Evolutionary conservation across 2,329 filamentous ascomycete genomes (phyloP), one percentile per base, ranked within the genome.

Genomic region (Colletotrichum sojae): DNA sequence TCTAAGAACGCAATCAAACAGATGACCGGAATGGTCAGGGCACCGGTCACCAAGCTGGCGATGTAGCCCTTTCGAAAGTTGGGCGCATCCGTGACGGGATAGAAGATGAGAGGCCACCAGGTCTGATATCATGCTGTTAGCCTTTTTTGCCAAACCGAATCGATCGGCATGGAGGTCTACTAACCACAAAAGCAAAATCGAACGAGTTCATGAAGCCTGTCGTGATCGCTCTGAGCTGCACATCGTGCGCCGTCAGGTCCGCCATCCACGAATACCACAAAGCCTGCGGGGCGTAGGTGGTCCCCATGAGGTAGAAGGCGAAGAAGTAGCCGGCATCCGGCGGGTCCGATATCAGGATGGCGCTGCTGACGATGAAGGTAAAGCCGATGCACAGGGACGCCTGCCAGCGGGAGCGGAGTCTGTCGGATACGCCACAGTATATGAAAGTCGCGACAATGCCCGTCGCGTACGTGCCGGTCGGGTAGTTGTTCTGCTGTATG

Each of bases 251-350:
- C 8, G 79, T 81, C 8, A 84, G 73, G 60, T 84, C 82, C 0
- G 82, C 82, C 80, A 84, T 83, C 82, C 82, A 84, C 0, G 80
- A 79, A 70, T 84, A 84, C 82, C 82, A 84, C 18, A 84, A 73
- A 5, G 82, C 82, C 64, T 84, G 82, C 1, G 82, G 82, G 2
- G 82, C 82, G 61, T 81, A 84, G 0, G 81, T 83, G 0, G 82
- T 83, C 3, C 82, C 82, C 2, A 84, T 76, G 1, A 83, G 71
- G 70, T 83, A 84, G 67, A 83, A 83, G 6, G 82, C 81, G 52
- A 83, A 79, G 63, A 84, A 84, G 63, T 82, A 78, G 39, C 76
- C 81, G 0, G 77, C 78, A 46, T 81, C 77, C 6, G 70, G 63
- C 1, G 80, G 78, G 13, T 77, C 71, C 6, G 79, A 75, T 22